Conservation (phyloP, 2,329 filamentous ascomycete genomes). For the Cordyceps fumosorosea region DNA sequence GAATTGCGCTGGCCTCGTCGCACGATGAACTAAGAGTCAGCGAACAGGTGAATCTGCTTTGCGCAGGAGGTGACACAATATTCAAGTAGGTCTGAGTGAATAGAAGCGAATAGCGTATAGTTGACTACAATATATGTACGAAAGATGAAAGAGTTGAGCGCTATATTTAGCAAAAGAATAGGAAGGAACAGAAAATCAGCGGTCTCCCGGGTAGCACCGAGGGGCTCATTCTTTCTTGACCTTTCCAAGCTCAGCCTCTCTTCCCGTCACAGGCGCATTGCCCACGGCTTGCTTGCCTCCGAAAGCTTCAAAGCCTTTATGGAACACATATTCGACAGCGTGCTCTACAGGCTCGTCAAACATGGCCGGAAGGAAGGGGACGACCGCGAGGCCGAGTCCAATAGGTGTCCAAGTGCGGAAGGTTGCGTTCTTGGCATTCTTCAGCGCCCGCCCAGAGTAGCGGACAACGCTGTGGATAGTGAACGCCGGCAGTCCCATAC, state of each 20-base stretch:
- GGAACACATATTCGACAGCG: constrained; percentile 84
- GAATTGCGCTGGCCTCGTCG: no score
- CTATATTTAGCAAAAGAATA: background rate
- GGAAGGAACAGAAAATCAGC: background rate
- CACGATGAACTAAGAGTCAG: no score
- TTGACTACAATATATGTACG: background rate
- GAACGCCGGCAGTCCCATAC: constrained; percentile 89
- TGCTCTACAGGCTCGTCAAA: constrained; percentile 93
- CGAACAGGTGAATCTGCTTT: no score
- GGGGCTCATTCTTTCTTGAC: constrained; percentile 36
- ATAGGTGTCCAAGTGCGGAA: constrained; percentile 86
- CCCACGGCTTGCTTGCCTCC: constrained; percentile 57
- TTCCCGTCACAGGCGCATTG: constrained; percentile 46
- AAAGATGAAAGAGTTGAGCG: background rate
- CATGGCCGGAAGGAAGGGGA: constrained; percentile 75
- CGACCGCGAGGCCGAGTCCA: constrained; percentile 68
- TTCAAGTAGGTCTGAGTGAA: background rate
- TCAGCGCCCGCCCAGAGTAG: constrained; percentile 83
- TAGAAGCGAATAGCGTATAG: background rate
- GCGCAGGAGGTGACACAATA: no score
- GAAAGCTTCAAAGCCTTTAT: constrained; percentile 68
- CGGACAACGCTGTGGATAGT: constrained; percentile 90
- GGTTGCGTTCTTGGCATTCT: constrained; percentile 66
- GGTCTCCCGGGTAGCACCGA: background rate
- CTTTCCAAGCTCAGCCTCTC: constrained; percentile 35